Evolutionary conservation across 148 eudicot species (phyloP).

Genomic region (Bassia scoparia): DNA sequence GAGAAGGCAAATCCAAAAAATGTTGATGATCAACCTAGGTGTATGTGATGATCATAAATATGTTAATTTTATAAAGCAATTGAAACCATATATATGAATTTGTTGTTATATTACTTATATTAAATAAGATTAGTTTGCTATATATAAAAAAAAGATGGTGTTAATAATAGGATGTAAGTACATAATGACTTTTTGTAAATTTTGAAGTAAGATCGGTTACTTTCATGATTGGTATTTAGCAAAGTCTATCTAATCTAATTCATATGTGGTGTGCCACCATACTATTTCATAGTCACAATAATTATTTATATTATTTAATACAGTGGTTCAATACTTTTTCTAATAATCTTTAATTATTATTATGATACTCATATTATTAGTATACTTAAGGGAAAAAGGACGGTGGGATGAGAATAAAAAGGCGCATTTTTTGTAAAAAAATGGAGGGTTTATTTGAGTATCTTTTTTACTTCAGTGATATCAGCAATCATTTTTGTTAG

Average conservation of each 20-base stretch:
- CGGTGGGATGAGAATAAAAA: conserved; percentile 14
- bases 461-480: not conserved
- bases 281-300: not conserved
- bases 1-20: too few species aligned
- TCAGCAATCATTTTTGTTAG: not conserved
- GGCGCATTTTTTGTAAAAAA: not conserved
- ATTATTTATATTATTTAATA: not conserved
- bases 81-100: too few species aligned
- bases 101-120: too few species aligned
- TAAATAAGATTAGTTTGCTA: not conserved
- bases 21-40: too few species aligned
- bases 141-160: not conserved
- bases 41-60: too few species aligned
- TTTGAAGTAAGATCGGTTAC: conserved; percentile 22
- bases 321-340: conserved; percentile 22
- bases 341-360: too few species aligned
- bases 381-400: not conserved
- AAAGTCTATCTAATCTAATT: conserved; percentile 30
- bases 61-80: too few species aligned
- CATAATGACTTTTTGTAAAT: conserved; percentile 19
- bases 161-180: conserved; percentile 13
- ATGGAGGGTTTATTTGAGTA: not conserved
- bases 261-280: conserved; percentile 21
- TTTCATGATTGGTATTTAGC: conserved; percentile 30
- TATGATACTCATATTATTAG: too few species aligned